phyloP scores from a whole-genome alignment of 306 rosid species.

The Rubus idaeus region DNA sequence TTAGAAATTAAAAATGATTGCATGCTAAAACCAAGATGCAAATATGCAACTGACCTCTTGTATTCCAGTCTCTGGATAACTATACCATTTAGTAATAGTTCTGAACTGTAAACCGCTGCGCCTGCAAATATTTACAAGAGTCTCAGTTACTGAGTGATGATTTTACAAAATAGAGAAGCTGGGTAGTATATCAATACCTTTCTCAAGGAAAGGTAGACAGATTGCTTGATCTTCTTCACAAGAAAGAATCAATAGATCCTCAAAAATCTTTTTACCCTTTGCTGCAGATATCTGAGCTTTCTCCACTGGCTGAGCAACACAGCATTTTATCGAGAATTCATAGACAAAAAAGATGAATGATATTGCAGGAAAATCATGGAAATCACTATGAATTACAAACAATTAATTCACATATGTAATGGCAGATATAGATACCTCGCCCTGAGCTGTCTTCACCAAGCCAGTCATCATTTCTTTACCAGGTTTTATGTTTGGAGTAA shows the following conservation, averaged over 20 bases:
- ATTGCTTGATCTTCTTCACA: slow-evolving; percentile 71
- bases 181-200: slow-evolving; percentile 44
- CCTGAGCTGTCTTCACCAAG: slow-evolving; percentile 73
- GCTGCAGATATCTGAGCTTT: slow-evolving; percentile 47
- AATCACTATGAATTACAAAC: not conserved
- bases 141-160: slow-evolving; percentile 27
- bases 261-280: slow-evolving; percentile 46
- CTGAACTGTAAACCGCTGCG: slow-evolving; percentile 61
- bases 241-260: slow-evolving; percentile 68
- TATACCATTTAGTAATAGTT: slow-evolving; percentile 82
- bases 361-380: not conserved
- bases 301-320: slow-evolving; percentile 59
- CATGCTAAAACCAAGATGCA: not conserved
- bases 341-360: not conserved
- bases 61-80: slow-evolving; percentile 86
- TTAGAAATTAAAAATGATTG: not conserved
- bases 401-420: not conserved
- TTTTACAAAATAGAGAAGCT: slow-evolving; percentile 15
- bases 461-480: slow-evolving; percentile 65
- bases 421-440: slow-evolving; percentile 53
- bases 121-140: slow-evolving; percentile 58
- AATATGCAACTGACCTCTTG: slow-evolving; percentile 52
- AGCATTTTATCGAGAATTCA: slow-evolving; percentile 19
- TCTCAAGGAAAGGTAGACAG: slow-evolving; percentile 71
- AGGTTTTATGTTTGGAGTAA: slow-evolving; percentile 83